phyloP scores from a whole-genome alignment of 495 filamentous ascomycete genomes.

The Cercophora sp. region DNA sequence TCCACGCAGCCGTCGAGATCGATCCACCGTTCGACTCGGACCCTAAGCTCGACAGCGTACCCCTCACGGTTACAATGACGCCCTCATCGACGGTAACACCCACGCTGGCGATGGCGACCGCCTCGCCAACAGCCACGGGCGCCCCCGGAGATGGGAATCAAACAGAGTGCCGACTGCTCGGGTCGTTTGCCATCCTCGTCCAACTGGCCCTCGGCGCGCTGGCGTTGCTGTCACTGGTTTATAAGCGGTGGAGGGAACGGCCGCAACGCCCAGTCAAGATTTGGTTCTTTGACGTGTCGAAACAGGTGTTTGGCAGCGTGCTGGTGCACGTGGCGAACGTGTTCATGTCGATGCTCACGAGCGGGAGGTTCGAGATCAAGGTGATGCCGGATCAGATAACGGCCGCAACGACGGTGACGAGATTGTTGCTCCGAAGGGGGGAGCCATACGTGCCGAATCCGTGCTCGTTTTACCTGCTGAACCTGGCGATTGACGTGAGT shows the following conservation, averaged over 20 bases:
- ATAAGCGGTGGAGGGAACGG: slow-evolving; percentile 86
- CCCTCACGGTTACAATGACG: slow-evolving; percentile 12
- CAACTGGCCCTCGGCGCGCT: slow-evolving; percentile 83
- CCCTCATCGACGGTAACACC: slow-evolving; percentile 12
- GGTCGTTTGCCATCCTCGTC: slow-evolving; percentile 81
- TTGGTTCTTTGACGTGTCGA: slow-evolving; percentile 95
- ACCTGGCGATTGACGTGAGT: slow-evolving; percentile 93
- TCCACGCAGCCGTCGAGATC: slow-evolving; percentile 16
- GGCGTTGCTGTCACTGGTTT: slow-evolving; percentile 81
- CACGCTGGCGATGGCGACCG: slow-evolving; percentile 14
- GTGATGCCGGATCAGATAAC: slow-evolving; percentile 39
- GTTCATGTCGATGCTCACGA: slow-evolving; percentile 90
- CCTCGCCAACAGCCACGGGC: slow-evolving; percentile 19
- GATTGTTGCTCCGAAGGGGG: slow-evolving; percentile 28
- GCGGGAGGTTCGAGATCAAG: slow-evolving; percentile 62
- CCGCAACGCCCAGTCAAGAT: slow-evolving; percentile 89
- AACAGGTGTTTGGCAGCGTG: slow-evolving; percentile 92
- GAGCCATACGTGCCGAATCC: slow-evolving; percentile 77
- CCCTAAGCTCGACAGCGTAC: slow-evolving; percentile 7
- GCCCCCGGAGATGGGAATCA: slow-evolving; percentile 23
- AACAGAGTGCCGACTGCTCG: slow-evolving; percentile 78
- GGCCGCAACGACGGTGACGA: slow-evolving; percentile 26
- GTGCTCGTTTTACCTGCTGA: slow-evolving; percentile 92
- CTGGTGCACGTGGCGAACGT: slow-evolving; percentile 89
- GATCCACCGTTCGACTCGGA: slow-evolving; percentile 24